Conservation (phyloP, 148 eudicot genomes). For the Rhododendron ovatum region DNA sequence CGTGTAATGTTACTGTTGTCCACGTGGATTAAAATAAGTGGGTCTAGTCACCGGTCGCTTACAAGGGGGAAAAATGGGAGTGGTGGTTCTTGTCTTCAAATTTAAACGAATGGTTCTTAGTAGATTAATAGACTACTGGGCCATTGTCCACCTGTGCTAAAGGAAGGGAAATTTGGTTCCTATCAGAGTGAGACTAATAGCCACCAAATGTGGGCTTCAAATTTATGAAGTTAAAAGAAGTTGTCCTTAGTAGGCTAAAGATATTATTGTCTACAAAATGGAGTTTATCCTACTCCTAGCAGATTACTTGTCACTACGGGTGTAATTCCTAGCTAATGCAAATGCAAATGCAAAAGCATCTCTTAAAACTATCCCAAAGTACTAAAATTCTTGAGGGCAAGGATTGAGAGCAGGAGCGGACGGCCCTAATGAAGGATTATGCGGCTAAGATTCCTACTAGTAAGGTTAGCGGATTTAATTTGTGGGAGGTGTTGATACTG, state of each 20-base stretch:
- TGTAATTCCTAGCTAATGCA: background rate
- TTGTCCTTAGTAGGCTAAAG: background rate
- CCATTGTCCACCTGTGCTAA: background rate
- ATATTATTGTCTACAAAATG: background rate
- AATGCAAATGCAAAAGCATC: too few species aligned
- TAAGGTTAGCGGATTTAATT: background rate
- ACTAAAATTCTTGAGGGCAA: background rate
- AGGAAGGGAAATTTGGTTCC: background rate
- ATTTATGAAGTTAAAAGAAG: background rate
- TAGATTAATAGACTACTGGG: background rate
- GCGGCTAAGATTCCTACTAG: background rate
- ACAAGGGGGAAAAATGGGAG: background rate
- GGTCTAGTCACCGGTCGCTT: background rate
- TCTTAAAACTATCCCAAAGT: background rate
- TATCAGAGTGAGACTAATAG: background rate
- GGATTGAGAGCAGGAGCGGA: background rate
- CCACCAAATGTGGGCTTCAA: background rate
- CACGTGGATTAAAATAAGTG: background rate
- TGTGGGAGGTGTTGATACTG: background rate
- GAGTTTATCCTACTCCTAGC: background rate
- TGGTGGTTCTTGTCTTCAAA: background rate
- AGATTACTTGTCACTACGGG: background rate
- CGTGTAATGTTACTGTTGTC: background rate
- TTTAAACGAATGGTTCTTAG: background rate
- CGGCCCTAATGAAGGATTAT: background rate